phyloP scores from a whole-genome alignment of 345 rosid genomes.

The Hibiscus trionum region DNA sequence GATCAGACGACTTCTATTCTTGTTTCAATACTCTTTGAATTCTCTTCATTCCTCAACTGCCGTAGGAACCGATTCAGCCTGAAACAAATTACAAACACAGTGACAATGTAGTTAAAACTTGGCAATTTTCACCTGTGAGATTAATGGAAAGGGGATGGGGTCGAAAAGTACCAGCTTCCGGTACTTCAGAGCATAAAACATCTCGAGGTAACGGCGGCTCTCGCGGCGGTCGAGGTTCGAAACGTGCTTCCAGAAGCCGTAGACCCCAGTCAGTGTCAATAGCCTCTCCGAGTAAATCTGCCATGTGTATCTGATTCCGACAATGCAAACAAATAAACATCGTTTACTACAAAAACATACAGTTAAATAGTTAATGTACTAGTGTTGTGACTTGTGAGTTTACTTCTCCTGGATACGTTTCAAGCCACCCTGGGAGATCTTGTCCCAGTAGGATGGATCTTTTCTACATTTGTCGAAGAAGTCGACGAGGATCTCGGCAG shows the following conservation, averaged over 20 bases:
- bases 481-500: constrained; percentile 53
- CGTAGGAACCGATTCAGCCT: constrained; percentile 82
- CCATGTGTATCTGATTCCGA: constrained; percentile 67
- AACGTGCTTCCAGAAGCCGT: constrained; percentile 95
- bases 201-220: constrained; percentile 86
- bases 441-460: constrained; percentile 65
- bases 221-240: constrained; percentile 79
- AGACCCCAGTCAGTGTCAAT: constrained; percentile 74
- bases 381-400: constrained; percentile 6
- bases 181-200: constrained; percentile 83
- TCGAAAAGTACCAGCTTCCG: constrained; percentile 50
- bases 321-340: not conserved
- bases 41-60: constrained; percentile 23
- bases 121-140: not conserved
- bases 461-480: constrained; percentile 64
- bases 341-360: not conserved
- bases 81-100: constrained; percentile 9
- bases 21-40: too few species aligned
- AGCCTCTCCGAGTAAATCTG: constrained; percentile 80
- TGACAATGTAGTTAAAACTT: not conserved
- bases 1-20: too few species aligned
- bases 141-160: not conserved
- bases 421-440: constrained; percentile 69
- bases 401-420: constrained; percentile 85
- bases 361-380: too few species aligned